Conservation (phyloP, 495 filamentous ascomycete genomes). For the Entonaema liquescens region DNA sequence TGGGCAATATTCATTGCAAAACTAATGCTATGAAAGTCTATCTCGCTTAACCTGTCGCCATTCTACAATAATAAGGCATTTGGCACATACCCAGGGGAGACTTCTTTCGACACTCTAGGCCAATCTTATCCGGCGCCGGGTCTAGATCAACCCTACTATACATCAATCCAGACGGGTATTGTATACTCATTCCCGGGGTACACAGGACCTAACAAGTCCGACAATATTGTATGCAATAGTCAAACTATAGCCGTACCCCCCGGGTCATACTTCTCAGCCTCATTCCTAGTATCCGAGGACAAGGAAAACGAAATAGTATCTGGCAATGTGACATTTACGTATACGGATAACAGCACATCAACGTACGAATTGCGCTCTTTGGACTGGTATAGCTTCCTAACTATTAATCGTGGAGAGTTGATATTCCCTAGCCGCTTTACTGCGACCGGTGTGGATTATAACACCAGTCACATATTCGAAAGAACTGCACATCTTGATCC, state of each 20-base stretch:
- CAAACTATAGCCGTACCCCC: constrained; percentile 52
- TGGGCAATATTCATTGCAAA: neutral
- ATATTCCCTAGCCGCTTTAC: constrained; percentile 60
- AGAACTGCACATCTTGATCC: constrained; percentile 58
- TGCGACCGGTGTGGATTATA: constrained; percentile 55
- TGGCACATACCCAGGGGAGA: constrained; percentile 53
- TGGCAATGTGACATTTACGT: constrained; percentile 58
- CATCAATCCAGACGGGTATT: constrained; percentile 54
- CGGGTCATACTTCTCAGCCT: constrained; percentile 54
- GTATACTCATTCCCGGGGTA: constrained; percentile 59
- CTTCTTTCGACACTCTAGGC: constrained; percentile 52
- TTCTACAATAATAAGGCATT: constrained; percentile 58
- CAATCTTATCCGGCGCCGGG: constrained; percentile 57
- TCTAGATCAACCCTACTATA: constrained; percentile 49
- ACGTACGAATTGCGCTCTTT: constrained; percentile 55
- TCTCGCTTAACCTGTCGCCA: constrained; percentile 46
- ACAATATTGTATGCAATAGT: constrained; percentile 57
- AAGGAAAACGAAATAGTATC: constrained; percentile 55
- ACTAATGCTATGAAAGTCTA: constrained; percentile 33
- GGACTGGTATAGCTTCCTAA: constrained; percentile 59
- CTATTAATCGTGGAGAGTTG: constrained; percentile 59
- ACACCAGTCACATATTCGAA: constrained; percentile 63
- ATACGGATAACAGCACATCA: constrained; percentile 54
- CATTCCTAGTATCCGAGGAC: constrained; percentile 56
- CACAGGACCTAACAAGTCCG: constrained; percentile 48